A percentile compares a stretch with the other conserved stretches of the same genome.
phyloP scores from a whole-genome alignment of 257 asterid genomes.

The Mentha longifolia region DNA sequence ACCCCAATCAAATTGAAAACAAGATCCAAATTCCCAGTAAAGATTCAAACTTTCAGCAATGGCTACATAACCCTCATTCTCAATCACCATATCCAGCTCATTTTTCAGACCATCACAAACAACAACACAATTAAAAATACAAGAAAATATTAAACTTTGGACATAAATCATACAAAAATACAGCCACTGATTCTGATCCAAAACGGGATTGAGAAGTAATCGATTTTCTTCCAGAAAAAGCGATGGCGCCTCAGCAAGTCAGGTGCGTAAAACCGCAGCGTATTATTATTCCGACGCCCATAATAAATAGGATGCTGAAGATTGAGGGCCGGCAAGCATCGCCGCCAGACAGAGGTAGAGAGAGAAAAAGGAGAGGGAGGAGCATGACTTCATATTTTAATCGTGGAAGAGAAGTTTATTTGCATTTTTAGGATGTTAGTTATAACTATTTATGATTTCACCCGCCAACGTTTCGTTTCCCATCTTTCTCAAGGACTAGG shows the following conservation, averaged over 20 bases:
- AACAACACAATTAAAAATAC: not conserved
- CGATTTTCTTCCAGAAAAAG: constrained; percentile 3
- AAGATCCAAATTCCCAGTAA: constrained; percentile 26
- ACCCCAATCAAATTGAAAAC: constrained; percentile 20
- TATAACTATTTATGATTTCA: constrained; percentile 16
- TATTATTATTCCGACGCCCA: constrained; percentile 22
- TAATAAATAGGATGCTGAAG: constrained; percentile 1
- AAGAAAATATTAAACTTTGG: not conserved
- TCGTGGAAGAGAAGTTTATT: constrained; percentile 10
- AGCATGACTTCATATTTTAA: constrained; percentile 24
- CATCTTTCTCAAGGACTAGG: not conserved
- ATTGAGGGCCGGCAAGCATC: constrained; percentile 35
- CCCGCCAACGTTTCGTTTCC: constrained; percentile 8
- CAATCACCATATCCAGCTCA: constrained; percentile 36
- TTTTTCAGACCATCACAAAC: constrained; percentile 13
- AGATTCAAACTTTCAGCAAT: constrained; percentile 37
- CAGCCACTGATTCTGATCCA: constrained; percentile 42
- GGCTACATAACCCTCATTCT: not conserved
- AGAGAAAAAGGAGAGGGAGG: constrained; percentile 3
- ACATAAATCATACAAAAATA: constrained; percentile 10
- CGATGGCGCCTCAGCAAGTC: constrained; percentile 11
- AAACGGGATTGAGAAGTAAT: constrained; percentile 27
- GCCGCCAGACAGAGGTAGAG: constrained; percentile 36
- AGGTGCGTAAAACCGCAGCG: constrained; percentile 26
- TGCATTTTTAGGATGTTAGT: constrained; percentile 32